A percentile compares a stretch with the other conserved stretches of the same genome.
These are phyloP conservation scores for Fusarium scirpi DNA, from an alignment of 2,329 filamentous ascomycete species.

Conservation along the genomic window DNA sequence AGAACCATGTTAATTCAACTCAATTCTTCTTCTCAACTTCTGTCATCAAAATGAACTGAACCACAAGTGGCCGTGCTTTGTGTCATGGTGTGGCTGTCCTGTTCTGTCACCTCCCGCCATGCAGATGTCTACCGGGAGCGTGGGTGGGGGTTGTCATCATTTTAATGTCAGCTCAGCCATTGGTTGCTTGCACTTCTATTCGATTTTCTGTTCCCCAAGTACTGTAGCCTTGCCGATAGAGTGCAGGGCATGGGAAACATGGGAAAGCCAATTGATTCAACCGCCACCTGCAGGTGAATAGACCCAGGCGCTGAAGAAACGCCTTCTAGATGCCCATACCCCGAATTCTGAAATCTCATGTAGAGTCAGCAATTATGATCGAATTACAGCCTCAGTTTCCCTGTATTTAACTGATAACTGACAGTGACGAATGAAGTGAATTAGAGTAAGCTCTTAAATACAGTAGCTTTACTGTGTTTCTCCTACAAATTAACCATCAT, in stretches of 20 bases:
- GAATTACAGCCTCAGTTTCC: neutral
- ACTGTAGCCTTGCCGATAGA: conserved; percentile 21
- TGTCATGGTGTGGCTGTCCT: conserved; percentile 32
- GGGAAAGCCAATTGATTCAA: neutral
- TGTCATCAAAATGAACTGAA: neutral
- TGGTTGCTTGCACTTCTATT: conserved; percentile 15
- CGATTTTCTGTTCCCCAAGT: conserved; percentile 4
- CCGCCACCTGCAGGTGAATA: neutral
- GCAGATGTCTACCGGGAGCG: conserved; percentile 31
- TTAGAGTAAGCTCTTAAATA: conserved; percentile 42
- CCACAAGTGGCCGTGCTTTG: conserved; percentile 25
- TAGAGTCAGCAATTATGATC: neutral
- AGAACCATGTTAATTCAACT: neutral
- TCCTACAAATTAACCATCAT: neutral
- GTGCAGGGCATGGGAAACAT: conserved; percentile 6
- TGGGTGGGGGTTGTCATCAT: conserved; percentile 25
- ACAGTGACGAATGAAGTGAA: conserved; percentile 42
- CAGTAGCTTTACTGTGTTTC: conserved; percentile 42
- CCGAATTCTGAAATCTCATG: neutral
- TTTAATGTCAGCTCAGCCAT: conserved; percentile 29
- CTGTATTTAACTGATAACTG: neutral
- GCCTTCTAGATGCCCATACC: neutral
- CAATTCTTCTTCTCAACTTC: conserved; percentile 6
- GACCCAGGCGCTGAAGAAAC: neutral
- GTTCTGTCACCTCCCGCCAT: neutral